Percentiles rank a stretch among this genome's conserved stretches.
These are phyloP conservation scores for Paradendryphiella salina DNA, from an alignment of 2,329 filamentous ascomycete species.

Conservation along the genomic window DNA sequence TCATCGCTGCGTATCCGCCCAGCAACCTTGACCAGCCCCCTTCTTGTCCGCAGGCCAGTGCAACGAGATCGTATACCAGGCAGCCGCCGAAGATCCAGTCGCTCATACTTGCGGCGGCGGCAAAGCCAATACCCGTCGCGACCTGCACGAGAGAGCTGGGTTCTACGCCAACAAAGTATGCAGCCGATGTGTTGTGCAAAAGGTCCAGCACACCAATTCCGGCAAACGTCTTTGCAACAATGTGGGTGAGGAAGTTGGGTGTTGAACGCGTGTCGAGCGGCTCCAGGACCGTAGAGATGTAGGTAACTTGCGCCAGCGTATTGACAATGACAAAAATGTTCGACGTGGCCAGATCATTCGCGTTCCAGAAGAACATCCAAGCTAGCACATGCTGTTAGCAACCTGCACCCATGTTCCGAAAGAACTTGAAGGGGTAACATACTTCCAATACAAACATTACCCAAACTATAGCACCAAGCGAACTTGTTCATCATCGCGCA, in stretches of 20 bases:
- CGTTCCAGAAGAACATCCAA: slow-evolving; percentile 67
- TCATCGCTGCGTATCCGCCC: slow-evolving; percentile 56
- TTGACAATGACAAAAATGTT: slow-evolving; percentile 62
- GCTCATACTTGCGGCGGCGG: slow-evolving; percentile 52
- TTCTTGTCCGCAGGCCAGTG: slow-evolving; percentile 58
- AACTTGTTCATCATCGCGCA: slow-evolving; percentile 57
- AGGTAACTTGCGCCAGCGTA: slow-evolving; percentile 59
- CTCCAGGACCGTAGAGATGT: slow-evolving; percentile 54
- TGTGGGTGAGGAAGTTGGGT: slow-evolving; percentile 60
- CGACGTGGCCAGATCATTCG: slow-evolving; percentile 53
- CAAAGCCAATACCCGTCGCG: slow-evolving; percentile 59
- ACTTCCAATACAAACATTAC: slow-evolving; percentile 63
- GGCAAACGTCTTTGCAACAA: slow-evolving; percentile 63
- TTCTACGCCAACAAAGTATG: slow-evolving; percentile 56
- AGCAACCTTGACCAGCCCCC: slow-evolving; percentile 57
- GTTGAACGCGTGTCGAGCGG: slow-evolving; percentile 56
- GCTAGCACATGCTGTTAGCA: slow-evolving; percentile 32
- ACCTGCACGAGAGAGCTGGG: slow-evolving; percentile 55
- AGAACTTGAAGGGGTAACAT: slow-evolving; percentile 26
- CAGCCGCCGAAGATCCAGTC: slow-evolving; percentile 66
- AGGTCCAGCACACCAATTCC: slow-evolving; percentile 64
- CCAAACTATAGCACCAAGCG: slow-evolving; percentile 59
- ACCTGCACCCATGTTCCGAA: not conserved
- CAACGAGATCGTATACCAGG: slow-evolving; percentile 62
- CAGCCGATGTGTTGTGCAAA: slow-evolving; percentile 61